Conservation (phyloP, 768 basidiomycete genomes). For the Pilatotrama ljubarskyi region DNA sequence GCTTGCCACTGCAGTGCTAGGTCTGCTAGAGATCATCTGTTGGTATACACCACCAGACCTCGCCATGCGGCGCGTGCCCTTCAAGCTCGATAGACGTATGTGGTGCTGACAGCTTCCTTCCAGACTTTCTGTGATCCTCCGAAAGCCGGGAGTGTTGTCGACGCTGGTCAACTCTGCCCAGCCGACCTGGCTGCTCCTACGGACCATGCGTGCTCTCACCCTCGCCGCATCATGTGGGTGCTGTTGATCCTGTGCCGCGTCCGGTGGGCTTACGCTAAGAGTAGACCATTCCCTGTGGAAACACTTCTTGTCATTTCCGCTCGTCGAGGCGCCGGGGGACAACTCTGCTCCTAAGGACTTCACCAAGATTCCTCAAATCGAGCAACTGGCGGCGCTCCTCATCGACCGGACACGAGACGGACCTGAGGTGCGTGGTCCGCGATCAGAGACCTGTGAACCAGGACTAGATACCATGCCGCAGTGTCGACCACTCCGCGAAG, state of each 20-base stretch:
- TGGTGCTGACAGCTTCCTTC: background rate
- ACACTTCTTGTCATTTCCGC: constrained; percentile 24
- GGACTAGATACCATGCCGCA: constrained; percentile 17
- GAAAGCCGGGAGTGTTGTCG: constrained; percentile 43
- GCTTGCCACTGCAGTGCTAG: constrained; percentile 44
- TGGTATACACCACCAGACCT: constrained; percentile 48
- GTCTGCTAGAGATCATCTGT: constrained; percentile 55
- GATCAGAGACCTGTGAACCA: too few species aligned
- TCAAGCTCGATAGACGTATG: background rate
- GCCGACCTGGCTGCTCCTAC: constrained; percentile 51
- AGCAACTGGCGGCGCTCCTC: constrained; percentile 31
- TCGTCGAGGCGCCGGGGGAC: constrained; percentile 2
- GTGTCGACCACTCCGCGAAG: constrained; percentile 38
- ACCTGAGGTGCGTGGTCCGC: constrained; percentile 27
- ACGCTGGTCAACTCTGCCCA: constrained; percentile 52
- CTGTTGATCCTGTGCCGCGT: background rate
- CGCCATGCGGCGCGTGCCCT: constrained; percentile 34
- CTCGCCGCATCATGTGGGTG: constrained; percentile 57
- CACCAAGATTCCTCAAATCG: constrained; percentile 31
- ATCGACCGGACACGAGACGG: constrained; percentile 25
- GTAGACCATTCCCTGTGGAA: constrained; percentile 17
- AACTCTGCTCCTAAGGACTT: constrained; percentile 13
- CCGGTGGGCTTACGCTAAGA: background rate
- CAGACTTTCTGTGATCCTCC: constrained; percentile 43
- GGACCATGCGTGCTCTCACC: constrained; percentile 50